phyloP scores from a whole-genome alignment of 441 rosid species.

The Arabidopsis hybrid region DNA sequence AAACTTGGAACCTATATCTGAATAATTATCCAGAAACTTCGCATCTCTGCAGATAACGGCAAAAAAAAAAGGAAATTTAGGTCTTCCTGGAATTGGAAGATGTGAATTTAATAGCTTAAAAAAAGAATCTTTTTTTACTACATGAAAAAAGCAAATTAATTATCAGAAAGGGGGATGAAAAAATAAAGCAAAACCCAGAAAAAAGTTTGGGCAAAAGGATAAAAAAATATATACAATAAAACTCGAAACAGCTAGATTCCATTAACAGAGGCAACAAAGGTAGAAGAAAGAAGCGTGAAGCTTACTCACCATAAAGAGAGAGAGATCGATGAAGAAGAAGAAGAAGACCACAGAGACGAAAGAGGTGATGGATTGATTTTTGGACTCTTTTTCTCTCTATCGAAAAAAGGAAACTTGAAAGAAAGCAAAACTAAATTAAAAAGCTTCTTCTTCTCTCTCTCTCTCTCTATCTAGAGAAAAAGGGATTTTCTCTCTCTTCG shows the following conservation, averaged over 20 bases:
- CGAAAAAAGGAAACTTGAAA: constrained; percentile 44
- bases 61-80: constrained; percentile 32
- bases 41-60: constrained; percentile 43
- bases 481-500: constrained; percentile 46
- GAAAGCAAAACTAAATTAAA: constrained; percentile 16
- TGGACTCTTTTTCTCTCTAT: constrained; percentile 52
- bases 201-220: constrained; percentile 41
- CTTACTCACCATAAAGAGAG: constrained; percentile 54
- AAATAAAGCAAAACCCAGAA: constrained; percentile 29
- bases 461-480: constrained; percentile 22
- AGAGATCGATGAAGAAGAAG: constrained; percentile 49
- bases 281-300: constrained; percentile 41
- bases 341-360: constrained; percentile 40
- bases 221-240: constrained; percentile 6
- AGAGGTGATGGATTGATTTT: constrained; percentile 43
- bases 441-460: constrained; percentile 29
- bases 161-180: constrained; percentile 36
- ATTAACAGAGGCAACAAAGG: constrained; percentile 27
- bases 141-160: constrained; percentile 46
- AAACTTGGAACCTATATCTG: constrained; percentile 44
- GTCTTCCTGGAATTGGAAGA: constrained; percentile 48
- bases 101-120: constrained; percentile 48
- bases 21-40: constrained; percentile 33
- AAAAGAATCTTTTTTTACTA: constrained; percentile 54
- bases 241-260: constrained; percentile 54